Evolutionary conservation across 768 basidiomycete genomes (phyloP).

Genomic region (Phanerodontia chrysosporium): DNA sequence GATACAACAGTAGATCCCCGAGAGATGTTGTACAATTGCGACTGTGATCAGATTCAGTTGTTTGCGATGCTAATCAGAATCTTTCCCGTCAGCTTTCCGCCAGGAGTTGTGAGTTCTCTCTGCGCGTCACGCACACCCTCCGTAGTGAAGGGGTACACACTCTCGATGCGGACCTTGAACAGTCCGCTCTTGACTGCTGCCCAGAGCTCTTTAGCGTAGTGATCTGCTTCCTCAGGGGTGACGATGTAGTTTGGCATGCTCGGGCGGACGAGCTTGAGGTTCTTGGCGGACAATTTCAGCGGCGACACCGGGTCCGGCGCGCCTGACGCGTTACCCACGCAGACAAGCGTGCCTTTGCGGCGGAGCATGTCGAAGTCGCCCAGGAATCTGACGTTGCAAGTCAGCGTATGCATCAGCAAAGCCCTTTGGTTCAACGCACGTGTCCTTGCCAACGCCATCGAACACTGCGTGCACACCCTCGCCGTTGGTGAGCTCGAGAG

Average conservation of each 20-base stretch:
- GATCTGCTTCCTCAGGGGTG: conserved; percentile 66
- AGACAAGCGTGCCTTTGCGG: conserved; percentile 87
- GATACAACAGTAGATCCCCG: too few species aligned
- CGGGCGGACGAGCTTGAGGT: conserved; percentile 72
- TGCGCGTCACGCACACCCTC: conserved; percentile 80
- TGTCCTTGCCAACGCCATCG: conserved; percentile 94
- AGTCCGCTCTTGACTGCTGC: conserved; percentile 51
- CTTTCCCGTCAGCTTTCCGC: conserved; percentile 81
- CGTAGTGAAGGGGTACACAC: conserved; percentile 80
- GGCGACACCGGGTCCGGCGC: conserved; percentile 72
- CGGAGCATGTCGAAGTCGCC: conserved; percentile 75
- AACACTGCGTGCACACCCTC: conserved; percentile 81
- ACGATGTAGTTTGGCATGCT: conserved; percentile 65
- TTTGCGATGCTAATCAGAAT: conserved; percentile 67
- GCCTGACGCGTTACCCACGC: conserved; percentile 91
- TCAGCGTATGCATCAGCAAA: background rate
- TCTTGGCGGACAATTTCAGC: conserved; percentile 73
- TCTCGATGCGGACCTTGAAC: conserved; percentile 63
- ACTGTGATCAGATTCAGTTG: too few species aligned
- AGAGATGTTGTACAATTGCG: too few species aligned
- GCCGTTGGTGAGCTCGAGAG: conserved; percentile 71
- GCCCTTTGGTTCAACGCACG: conserved; percentile 43
- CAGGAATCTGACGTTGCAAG: conserved; percentile 51
- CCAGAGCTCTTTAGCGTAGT: conserved; percentile 68
- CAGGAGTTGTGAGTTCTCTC: conserved; percentile 53